phyloP scores from a whole-genome alignment of 768 basidiomycete species.

The Antrodiella citrinella region DNA sequence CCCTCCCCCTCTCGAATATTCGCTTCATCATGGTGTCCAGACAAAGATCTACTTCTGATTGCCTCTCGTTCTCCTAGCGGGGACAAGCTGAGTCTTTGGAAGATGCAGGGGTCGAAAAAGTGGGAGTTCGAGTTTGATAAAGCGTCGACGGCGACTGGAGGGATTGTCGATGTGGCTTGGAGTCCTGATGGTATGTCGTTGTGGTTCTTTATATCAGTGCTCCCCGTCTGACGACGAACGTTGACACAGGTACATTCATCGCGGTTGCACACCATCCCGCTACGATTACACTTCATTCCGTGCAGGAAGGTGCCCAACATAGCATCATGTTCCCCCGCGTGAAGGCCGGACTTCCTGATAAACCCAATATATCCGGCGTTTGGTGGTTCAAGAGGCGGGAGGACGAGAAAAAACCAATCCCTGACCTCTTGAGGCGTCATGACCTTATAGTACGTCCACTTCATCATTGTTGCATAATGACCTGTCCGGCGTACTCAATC shows the following conservation, averaged over 20 bases:
- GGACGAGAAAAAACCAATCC: constrained; percentile 37
- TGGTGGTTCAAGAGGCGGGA: constrained; percentile 68
- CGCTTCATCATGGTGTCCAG: constrained; percentile 68
- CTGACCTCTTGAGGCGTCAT: constrained; percentile 69
- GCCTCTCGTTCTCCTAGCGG: constrained; percentile 59
- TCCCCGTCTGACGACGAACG: not conserved
- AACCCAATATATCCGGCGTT: constrained; percentile 35
- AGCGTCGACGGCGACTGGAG: constrained; percentile 33
- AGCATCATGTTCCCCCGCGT: constrained; percentile 28
- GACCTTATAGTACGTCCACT: constrained; percentile 46
- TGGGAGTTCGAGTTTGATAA: constrained; percentile 69
- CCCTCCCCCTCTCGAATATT: constrained; percentile 52
- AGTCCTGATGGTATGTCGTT: constrained; percentile 64
- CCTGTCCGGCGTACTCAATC: constrained; percentile 5
- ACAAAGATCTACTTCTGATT: constrained; percentile 71
- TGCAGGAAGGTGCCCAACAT: constrained; percentile 65
- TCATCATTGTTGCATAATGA: not conserved
- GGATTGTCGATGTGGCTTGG: constrained; percentile 62
- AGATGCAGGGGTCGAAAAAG: constrained; percentile 67
- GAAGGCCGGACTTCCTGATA: constrained; percentile 5
- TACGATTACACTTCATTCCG: constrained; percentile 61
- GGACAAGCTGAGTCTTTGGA: constrained; percentile 73
- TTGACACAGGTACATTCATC: constrained; percentile 45
- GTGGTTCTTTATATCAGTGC: not conserved
- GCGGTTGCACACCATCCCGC: constrained; percentile 67